These are phyloP conservation scores for Ceratobasidium papillatum DNA, from an alignment of 1,284 basidiomycete genomes.

Conservation along the genomic window DNA sequence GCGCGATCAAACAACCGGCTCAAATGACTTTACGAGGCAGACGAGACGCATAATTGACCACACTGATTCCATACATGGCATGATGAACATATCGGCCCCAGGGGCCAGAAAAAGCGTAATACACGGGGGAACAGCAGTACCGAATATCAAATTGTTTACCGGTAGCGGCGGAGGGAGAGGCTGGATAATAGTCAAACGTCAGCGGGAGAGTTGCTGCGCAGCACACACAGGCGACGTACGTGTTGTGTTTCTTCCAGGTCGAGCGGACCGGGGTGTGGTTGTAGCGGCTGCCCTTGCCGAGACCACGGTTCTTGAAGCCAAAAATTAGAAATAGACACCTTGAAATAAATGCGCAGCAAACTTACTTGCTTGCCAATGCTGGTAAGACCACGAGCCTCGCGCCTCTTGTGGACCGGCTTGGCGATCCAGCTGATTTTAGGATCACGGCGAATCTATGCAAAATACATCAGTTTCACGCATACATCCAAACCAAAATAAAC, in stretches of 20 bases:
- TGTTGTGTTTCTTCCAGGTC: constrained; percentile 98
- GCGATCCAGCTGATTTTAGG: constrained; percentile 99
- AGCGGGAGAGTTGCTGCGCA: neutral
- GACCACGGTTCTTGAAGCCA: constrained; percentile 76
- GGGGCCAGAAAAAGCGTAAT: constrained; percentile 25
- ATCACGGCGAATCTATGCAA: constrained; percentile 86
- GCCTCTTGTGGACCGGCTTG: constrained; percentile 98
- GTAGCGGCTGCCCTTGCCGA: constrained; percentile 96
- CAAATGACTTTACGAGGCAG: constrained; percentile 17
- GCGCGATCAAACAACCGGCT: neutral
- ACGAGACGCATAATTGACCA: constrained; percentile 37
- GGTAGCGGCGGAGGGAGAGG: constrained; percentile 96
- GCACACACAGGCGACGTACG: constrained; percentile 53
- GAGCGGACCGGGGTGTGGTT: constrained; percentile 93
- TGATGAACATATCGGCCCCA: constrained; percentile 28
- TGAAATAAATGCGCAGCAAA: constrained; percentile 42
- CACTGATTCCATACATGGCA: constrained; percentile 38
- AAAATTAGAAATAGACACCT: constrained; percentile 13
- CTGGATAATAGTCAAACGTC: constrained; percentile 48
- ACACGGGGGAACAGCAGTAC: constrained; percentile 45
- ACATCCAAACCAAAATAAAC: constrained; percentile 50
- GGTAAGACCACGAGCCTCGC: constrained; percentile 97
- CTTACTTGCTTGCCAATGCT: constrained; percentile 90
- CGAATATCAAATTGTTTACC: constrained; percentile 64
- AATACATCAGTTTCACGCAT: neutral